phyloP scores from a whole-genome alignment of 768 basidiomycete genomes.

The Naganishia onofrii region DNA sequence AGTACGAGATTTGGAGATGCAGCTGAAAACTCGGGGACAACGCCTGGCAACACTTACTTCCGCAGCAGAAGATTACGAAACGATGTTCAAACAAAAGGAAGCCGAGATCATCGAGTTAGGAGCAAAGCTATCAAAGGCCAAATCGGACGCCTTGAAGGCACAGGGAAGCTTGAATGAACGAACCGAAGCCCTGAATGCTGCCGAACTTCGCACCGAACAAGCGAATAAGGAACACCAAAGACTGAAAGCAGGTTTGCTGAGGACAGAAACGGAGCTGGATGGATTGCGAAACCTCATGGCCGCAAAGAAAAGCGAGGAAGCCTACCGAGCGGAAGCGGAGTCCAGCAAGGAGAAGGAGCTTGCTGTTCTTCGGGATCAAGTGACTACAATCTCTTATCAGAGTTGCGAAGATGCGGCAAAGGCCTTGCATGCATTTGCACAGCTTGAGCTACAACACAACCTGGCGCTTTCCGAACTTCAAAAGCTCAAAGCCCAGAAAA shows the following conservation, averaged over 20 bases:
- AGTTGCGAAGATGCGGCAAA: conserved; percentile 93
- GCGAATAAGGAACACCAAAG: conserved; percentile 48
- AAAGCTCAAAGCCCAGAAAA: background rate
- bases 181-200: conserved; percentile 52
- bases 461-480: conserved; percentile 2
- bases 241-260: conserved; percentile 49
- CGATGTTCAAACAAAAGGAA: conserved; percentile 73
- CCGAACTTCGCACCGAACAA: conserved; percentile 35
- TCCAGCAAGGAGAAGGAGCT: conserved; percentile 85
- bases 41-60: conserved; percentile 76
- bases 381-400: conserved; percentile 94
- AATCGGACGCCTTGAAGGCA: conserved; percentile 60
- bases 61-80: conserved; percentile 71
- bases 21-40: conserved; percentile 58
- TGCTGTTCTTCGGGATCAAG: conserved; percentile 62
- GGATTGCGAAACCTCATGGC: conserved; percentile 78
- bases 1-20: conserved; percentile 1
- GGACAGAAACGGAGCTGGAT: conserved; percentile 78
- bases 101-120: conserved; percentile 62
- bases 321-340: conserved; percentile 75
- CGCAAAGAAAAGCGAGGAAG: conserved; percentile 82
- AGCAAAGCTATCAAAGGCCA: conserved; percentile 56
- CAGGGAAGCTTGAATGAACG: conserved; percentile 49
- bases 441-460: conserved; percentile 6
- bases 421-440: conserved; percentile 66